Evolutionary conservation across 148 eudicot species (phyloP), one percentile per base, ranked within the genome.

Genomic region (Rhododendron griersonianum): DNA sequence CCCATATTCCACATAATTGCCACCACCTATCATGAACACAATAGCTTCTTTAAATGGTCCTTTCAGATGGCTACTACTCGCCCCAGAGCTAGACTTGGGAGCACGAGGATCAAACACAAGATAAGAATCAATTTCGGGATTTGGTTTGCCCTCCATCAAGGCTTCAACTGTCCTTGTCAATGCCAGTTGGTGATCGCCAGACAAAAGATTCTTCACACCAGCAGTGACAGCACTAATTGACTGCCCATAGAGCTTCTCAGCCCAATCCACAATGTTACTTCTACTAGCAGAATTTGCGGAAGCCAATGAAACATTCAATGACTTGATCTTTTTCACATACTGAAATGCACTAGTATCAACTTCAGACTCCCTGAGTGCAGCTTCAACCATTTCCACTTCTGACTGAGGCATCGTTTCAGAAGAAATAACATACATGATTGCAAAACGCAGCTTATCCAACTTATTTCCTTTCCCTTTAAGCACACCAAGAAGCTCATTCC

Each of bases 1-100:
- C 87, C 95, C 98, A 91, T 96, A 91, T 86, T 96, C 99, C 84
- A 96, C 90, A 78, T 95, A 96, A 87, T 96, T 96, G 63, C 99
- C 99, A 84, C 99, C 99, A 53, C 99, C 99, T 87, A 96, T 92
- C 99, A 96, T 94, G 86, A 96, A 96, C n/a, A 95, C 98, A 75
- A 96, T 93, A 84, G 96, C 98, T 90, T 96, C 99, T 90, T 96
- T 96, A 80, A 94, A 96, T 10, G 98, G 94, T 19, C 98, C 99
- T 87, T 91, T 96, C 73, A 96, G 88, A 91, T 95, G 98, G 90
- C 92, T 89, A 45, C 92, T 85, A 44, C 87, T 87, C 57, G 83
- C 28, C 11, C 95, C 95, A 81, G 98, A 91, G 86, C 91, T 90
- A 15, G 99, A 95, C 90, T 96, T 96, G 14, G 99, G 98, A 88